Evolutionary conservation across 345 rosid species (phyloP), one percentile per base, ranked within the genome.

Genomic region (Fremontodendron californicum): DNA sequence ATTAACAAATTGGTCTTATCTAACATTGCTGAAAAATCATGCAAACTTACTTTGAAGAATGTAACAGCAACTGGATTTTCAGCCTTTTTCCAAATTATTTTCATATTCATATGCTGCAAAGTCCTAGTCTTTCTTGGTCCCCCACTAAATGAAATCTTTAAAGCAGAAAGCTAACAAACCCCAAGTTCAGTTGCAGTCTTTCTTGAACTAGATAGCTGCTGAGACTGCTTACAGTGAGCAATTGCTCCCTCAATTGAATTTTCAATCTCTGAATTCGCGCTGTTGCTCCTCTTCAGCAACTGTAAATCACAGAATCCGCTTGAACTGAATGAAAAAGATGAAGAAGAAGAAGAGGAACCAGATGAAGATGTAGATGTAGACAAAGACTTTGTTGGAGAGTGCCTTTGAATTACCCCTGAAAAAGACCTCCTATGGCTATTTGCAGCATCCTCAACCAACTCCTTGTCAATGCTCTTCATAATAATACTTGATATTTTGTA

Each of bases 161-260:
- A 83, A 79, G 79, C 81, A 31, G 71, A 78, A 11, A 80, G 80
- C 40, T 88, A 85, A 77, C 74, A 83, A 25, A 69, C 46, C 78
- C 79, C 88, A 76, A 83, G 79, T 71, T 83, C 90, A 65, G 42
- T 81, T 12, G 73, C 83, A 49, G 81, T 79, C 77, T 87, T 81
- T 61, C 88, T 81, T 37, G 80, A 76, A 0, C 76, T 80, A 71
- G 83, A 66, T 29, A 61, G 72, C 37, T 82, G 81, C 27, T 85
- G 88, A 52, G 98, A 92, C 73, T 77, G 89, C 66, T 93, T 93
- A 79, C 98, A 96, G 80, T 96, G 94, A 84, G 92, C 96, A 78
- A 96, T 92, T 3, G 99, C 99, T 79, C 90, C 98, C 67, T 91
- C 89, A 13, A 96, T 90, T 60, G 94, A 88, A 77, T 81, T 85